Evolutionary conservation across 2,329 filamentous ascomycete species (phyloP), one percentile per base, ranked within the genome.

Genomic region (Pseudocercospora crystallina): DNA sequence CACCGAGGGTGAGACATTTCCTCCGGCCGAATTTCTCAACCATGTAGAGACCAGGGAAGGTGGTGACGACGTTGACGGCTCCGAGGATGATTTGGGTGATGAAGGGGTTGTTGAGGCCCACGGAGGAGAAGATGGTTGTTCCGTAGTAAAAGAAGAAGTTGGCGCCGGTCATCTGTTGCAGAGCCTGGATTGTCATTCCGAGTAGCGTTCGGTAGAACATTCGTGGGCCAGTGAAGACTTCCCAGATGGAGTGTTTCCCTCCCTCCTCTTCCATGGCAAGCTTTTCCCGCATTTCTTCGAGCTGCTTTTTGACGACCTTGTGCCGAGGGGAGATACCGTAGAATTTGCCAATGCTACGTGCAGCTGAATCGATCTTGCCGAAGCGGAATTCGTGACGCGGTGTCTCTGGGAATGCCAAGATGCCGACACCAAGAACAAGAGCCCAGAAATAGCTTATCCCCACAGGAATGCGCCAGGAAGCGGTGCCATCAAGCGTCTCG

Each of bases 121-220:
- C 54, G 13, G 48, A 36, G 13, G 45, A 20, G 31, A 84, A 71
- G 17, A 77, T 76, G 54, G 74, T 75, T 57, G 53, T 60, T n/a
- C 75, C 75, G 54, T 76, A 77, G 66, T 78, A 77, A 69, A 77
- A 77, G 71, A 83, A 85, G 69, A 82, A 85, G 69, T 85, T 84
- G 53, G 79, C 81, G 17, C 84, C 84, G 0, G 82, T 86, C 4
- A 87, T 73, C 63, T 87, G 84, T 66, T 86, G 83, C 3, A 83
- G 78, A 39, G 80, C 77, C 66, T 78, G 73, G 3, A 76, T 62
- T 13, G 61, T 56, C 42, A 77, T 68, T 29, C 76, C 75, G 2
- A 78, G 69, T 42, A 73, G 35, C 14, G 72, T 71, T 50, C 76
- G 70, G 61, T 76, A 74, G 34, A 68, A 54, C 75, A 78, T 78